Evolutionary conservation across 2,329 filamentous ascomycete species (phyloP).

Genomic region (Lojkania enalia): DNA sequence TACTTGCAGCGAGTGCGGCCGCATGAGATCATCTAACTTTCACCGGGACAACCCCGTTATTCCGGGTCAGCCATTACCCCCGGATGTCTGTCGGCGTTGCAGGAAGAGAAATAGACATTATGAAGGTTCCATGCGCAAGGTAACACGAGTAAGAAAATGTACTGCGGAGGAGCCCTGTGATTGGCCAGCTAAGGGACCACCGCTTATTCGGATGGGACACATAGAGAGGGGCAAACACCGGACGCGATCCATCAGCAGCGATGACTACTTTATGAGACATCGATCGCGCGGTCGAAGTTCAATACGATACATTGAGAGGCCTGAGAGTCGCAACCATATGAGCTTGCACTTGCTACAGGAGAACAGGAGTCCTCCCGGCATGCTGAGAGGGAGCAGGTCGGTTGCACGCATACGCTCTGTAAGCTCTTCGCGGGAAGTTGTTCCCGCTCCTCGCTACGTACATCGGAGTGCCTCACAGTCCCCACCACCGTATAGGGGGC

Average conservation of each 20-base stretch:
- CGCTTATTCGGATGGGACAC: conserved; percentile 21
- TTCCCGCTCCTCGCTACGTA: too few relatives aligned
- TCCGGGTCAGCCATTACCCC: conserved; percentile 31
- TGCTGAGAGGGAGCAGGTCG: conserved; percentile 13
- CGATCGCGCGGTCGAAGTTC: background rate
- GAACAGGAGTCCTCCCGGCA: conserved; percentile 10
- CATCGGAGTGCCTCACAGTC: background rate
- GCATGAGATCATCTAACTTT: conserved; percentile 38
- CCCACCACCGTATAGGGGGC: background rate
- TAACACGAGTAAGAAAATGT: conserved; percentile 25
- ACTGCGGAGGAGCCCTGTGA: conserved; percentile 30
- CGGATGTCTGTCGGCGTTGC: conserved; percentile 36
- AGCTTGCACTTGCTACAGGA: conserved; percentile 31
- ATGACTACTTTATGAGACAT: conserved; percentile 11
- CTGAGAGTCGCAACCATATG: conserved; percentile 25
- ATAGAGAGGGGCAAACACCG: conserved; percentile 29
- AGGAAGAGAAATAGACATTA: conserved; percentile 25
- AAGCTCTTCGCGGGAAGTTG: conserved; percentile 18
- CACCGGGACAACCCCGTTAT: conserved; percentile 42
- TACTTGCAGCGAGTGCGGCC: conserved; percentile 39
- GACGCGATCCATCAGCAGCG: conserved; percentile 16
- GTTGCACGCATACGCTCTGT: conserved; percentile 23
- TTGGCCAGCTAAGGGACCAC: conserved; percentile 22
- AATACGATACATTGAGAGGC: conserved; percentile 13
- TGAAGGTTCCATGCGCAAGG: conserved; percentile 17